Percentiles rank a stretch among this genome's conserved stretches.
Conservation (phyloP, 306 rosid species). For the Begonia masoniana region DNA sequence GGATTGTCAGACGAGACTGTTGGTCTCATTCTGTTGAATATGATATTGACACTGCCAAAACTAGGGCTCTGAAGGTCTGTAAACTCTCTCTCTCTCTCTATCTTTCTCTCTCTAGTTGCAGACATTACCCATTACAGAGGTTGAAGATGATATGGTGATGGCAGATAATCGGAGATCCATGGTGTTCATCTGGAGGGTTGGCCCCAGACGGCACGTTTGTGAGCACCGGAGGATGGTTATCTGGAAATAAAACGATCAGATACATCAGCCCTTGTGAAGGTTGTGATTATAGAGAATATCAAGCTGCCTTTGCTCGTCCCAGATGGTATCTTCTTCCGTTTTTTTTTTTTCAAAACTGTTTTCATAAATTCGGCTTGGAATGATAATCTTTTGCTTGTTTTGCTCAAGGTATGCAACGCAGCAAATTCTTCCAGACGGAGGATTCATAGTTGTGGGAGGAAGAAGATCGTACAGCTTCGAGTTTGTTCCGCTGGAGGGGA, state of each 20-base stretch:
- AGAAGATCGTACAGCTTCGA: conserved; percentile 54
- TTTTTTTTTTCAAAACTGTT: background rate
- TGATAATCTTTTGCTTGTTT: background rate
- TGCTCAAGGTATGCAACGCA: conserved; percentile 60
- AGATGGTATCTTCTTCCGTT: conserved; percentile 45
- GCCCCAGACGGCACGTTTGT: conserved; percentile 43
- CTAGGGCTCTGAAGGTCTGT: conserved; percentile 63
- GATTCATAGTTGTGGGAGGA: conserved; percentile 58
- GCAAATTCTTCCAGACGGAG: conserved; percentile 31
- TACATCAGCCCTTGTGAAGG: conserved; percentile 19
- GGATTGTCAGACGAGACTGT: conserved; percentile 24
- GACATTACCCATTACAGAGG: background rate
- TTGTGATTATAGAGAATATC: conserved; percentile 48
- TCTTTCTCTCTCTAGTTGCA: background rate
- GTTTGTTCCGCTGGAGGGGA: conserved; percentile 43
- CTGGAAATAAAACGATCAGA: conserved; percentile 41
- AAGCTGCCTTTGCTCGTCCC: conserved; percentile 16
- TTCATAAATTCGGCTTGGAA: background rate
- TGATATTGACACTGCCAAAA: conserved; percentile 26
- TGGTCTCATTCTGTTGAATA: conserved; percentile 59
- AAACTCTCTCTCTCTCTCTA: background rate
- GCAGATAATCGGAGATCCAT: conserved; percentile 51
- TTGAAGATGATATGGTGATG: background rate
- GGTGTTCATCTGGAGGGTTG: conserved; percentile 95
- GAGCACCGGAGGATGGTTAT: conserved; percentile 53